Base-by-base conservation (phyloP, 345 rosid genomes). In the Trapa bicornis region DNA sequence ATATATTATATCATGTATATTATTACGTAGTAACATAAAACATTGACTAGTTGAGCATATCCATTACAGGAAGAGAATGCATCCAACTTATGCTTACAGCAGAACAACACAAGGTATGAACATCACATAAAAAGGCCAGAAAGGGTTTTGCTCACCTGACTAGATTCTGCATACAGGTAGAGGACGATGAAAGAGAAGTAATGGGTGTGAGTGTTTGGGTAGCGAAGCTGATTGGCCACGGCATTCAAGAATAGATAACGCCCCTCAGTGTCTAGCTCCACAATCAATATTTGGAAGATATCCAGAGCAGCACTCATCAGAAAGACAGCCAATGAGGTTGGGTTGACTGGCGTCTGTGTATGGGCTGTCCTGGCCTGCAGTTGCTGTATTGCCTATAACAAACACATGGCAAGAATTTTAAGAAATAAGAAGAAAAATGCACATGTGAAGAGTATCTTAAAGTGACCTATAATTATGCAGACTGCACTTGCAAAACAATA, bases 171-270 rank as follows among this genome's bases (percentile, higher is more conserved):
- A 73, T 87, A 95, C 22, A 95, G 78, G 79, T 80, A 83, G 5
- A 95, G 96, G 70, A 95, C 81, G 75, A 91, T 83, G 76, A 87
- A 95, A 45, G 99, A 95, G 80, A 91, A 95, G 81, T 91, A 91
- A 72, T 95, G 97, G 2, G 99, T 95, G 64, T 91, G 99, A 76
- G 92, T 95, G 81, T 95, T 95, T 2, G 99, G 97, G 76, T 95
- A 95, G 48, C 99, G 96, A 47, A 95, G 87, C 80, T 95, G 99
- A 72, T 95, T 91, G 5, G 99, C 94, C 33, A 89, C 83, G 45
- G 99, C 97, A 77, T 95, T 89, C 6, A 95, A 82, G 76, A 95
- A 86, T 62, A 95, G 87, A 68, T 95, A 95, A 71, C 97, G 89
- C 16, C 99, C 99, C 75, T 95, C 99, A 1, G 93, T 82, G 74